Conservation (phyloP, 768 basidiomycete species). For the Rhodosporidiobolus sp. region DNA sequence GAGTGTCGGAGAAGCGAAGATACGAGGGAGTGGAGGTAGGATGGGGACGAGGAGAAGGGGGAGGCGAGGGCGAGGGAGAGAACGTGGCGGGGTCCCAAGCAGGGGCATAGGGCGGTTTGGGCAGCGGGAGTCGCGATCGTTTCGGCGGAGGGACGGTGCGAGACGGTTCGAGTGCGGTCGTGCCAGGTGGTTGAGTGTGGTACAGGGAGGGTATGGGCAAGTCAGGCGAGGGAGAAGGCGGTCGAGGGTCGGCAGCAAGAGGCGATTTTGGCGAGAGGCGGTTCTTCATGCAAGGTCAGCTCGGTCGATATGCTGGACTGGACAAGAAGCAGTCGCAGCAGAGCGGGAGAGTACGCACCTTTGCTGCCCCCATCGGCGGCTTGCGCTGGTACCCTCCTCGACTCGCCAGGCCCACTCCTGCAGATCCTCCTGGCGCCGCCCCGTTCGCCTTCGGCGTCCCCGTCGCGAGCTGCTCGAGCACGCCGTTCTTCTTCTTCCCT, state of each 20-base stretch:
- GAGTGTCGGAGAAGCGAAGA: too few relatives aligned
- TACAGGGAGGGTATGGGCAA: too few relatives aligned
- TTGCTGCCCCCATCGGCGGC: slow-evolving; percentile 22
- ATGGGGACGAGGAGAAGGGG: neutral
- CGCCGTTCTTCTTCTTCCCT: neutral
- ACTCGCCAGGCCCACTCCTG: neutral
- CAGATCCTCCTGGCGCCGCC: neutral
- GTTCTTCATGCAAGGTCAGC: slow-evolving; percentile 2
- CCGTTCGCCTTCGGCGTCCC: neutral
- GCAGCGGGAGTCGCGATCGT: neutral
- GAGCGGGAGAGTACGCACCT: neutral
- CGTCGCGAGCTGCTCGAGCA: neutral
- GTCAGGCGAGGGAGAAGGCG: too few relatives aligned
- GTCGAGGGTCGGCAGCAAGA: too few relatives aligned
- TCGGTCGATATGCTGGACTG: neutral
- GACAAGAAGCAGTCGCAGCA: too few relatives aligned
- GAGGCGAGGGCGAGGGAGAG: neutral
- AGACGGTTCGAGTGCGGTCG: too few relatives aligned
- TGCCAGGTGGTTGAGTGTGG: too few relatives aligned
- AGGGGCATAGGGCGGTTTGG: neutral
- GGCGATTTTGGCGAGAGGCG: neutral
- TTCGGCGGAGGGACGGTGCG: neutral
- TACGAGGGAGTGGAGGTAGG: too few relatives aligned
- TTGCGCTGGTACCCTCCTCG: slow-evolving; percentile 4
- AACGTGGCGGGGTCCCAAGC: neutral